phyloP scores from a whole-genome alignment of 805 yeast species.

The Candida corydali region DNA sequence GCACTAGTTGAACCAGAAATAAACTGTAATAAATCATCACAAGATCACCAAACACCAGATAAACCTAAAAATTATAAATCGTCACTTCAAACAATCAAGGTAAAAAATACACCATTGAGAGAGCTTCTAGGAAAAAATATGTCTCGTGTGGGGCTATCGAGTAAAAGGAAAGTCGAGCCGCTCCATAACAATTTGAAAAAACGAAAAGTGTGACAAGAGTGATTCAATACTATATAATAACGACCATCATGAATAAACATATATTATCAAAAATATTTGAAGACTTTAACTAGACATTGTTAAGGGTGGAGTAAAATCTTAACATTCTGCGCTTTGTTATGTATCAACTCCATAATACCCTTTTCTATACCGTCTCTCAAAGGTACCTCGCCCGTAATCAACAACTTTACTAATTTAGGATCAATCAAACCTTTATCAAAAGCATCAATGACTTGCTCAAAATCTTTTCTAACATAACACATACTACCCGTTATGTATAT shows the following conservation, averaged over 20 bases:
- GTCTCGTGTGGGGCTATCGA: constrained; percentile 24
- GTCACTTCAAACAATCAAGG: too few relatives aligned
- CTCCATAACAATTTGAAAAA: constrained; percentile 16
- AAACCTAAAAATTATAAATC: too few relatives aligned
- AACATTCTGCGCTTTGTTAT: constrained; percentile 51
- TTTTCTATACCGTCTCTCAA: constrained; percentile 48
- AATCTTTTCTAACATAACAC: constrained; percentile 56
- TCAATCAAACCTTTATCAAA: constrained; percentile 12
- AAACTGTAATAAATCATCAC: too few relatives aligned
- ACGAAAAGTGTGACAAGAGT: not conserved
- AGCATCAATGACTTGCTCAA: constrained; percentile 46
- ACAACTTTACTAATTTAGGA: constrained; percentile 36
- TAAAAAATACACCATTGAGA: constrained; percentile 6
- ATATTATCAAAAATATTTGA: too few relatives aligned
- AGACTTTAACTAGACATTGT: too few relatives aligned
- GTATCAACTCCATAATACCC: constrained; percentile 48
- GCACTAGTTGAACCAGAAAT: too few relatives aligned
- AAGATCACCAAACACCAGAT: too few relatives aligned
- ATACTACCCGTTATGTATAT: constrained; percentile 55
- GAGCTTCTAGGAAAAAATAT: constrained; percentile 4
- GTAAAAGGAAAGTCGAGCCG: constrained; percentile 19
- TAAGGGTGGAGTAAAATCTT: constrained; percentile 49
- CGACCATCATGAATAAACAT: too few relatives aligned
- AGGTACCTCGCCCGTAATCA: constrained; percentile 52
- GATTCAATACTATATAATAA: not conserved